Base-by-base conservation (phyloP, 2,329 filamentous ascomycete genomes). In the Pezicula rhizophila region DNA sequence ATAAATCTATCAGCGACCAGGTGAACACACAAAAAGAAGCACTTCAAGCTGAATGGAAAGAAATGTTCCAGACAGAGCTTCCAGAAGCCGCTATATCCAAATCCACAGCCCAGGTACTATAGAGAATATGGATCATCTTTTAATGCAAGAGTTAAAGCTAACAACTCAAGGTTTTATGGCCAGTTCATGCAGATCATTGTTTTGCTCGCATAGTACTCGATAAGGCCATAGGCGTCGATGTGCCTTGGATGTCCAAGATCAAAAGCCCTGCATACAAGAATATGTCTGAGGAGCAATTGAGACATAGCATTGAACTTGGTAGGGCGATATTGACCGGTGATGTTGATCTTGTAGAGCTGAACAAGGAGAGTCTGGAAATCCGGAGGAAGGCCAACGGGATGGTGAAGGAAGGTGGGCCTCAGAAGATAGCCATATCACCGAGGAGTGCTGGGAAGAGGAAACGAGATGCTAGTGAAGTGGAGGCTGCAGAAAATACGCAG, bases 121-220 rank as follows among this genome's bases (percentile, higher is more conserved):
- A 8, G 8, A 8, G 8, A 39, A 15, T 6, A 31, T 25, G 6
- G 23, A 6, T 14, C 10, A 12, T 14, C n/a, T 26, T 18, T 17
- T 35, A 8, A 41, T 17, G 25, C 25, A 35, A n/a, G 11, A 15
- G 6, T 39, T 33, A n/a, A 18, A 34, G 28, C 17, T 20, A 26
- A 46, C 20, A 11, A n/a, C 26, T 23, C 12, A 14, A 74, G 56
- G 34, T 57, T 6, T 54, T 56, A 23, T 74, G 71, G 71, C 70
- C 71, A 1, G 67, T 74, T 4, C 55, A 63, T 34, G 55, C 68
- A 8, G 69, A 72, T 50, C 70, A 72, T 53, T 72, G 69, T 57
- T 73, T 72, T 52, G 70, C 67, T 4, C 67, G 70, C 8, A 71
- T 73, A 37, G 64, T 73, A 5, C 65, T 74, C 12, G 72, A 75